Evolutionary conservation across 768 basidiomycete species (phyloP).

Genomic region (Mycena pura): DNA sequence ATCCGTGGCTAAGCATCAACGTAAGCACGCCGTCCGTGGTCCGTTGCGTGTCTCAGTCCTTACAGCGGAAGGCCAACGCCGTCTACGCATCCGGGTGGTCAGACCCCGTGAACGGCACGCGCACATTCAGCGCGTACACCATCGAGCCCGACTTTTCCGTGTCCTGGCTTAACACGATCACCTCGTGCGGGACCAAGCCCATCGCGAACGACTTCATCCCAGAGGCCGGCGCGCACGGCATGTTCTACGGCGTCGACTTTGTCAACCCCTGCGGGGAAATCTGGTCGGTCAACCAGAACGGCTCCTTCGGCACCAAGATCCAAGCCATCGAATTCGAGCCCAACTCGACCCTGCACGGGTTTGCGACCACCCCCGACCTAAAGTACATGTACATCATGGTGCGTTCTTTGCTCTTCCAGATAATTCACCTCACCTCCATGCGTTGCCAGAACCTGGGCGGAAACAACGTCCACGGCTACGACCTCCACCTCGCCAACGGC

Average conservation of each 20-base stretch:
- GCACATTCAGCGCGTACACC: conserved; percentile 27
- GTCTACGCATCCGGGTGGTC: conserved; percentile 32
- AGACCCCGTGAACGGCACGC: conserved; percentile 16
- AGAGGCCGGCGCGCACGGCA: conserved; percentile 17
- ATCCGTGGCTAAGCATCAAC: conserved; percentile 32
- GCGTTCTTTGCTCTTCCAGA: neutral
- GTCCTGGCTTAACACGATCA: conserved; percentile 25
- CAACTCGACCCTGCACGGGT: conserved; percentile 29
- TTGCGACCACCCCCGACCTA: conserved; percentile 27
- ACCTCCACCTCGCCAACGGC: conserved; percentile 19
- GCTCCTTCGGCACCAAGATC: conserved; percentile 19
- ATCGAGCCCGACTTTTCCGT: conserved; percentile 27
- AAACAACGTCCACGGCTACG: conserved; percentile 26
- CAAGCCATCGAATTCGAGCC: conserved; percentile 21
- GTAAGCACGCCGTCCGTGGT: conserved; percentile 16
- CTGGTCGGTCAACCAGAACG: conserved; percentile 25
- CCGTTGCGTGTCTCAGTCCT: neutral
- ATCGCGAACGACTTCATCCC: conserved; percentile 30
- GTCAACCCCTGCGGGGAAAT: conserved; percentile 29
- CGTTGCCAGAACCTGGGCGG: conserved; percentile 25
- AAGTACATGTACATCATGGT: conserved; percentile 30
- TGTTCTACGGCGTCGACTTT: conserved; percentile 30
- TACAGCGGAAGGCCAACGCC: conserved; percentile 21
- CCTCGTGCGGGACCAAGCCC: conserved; percentile 31
- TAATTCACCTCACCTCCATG: neutral